Base-by-base conservation (phyloP, 2,329 filamentous ascomycete species). In the Claviceps lovelessii region DNA sequence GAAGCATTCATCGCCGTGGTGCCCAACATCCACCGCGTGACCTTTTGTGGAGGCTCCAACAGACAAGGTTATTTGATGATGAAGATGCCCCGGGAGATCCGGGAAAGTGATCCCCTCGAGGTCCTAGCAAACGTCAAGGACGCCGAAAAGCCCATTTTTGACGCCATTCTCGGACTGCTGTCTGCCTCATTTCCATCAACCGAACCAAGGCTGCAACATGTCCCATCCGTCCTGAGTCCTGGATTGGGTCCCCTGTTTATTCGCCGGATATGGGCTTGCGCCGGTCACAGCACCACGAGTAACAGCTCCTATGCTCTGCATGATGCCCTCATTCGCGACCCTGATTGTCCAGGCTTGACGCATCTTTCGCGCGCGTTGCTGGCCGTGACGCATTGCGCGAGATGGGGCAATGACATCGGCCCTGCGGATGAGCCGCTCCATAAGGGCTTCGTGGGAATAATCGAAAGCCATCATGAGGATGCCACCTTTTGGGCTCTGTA, bases 41-140 rank as follows among this genome's bases (percentile, higher is more conserved):
- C 84, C 0, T 96, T 95, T 69, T 94, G 89, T 65, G 85, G 88
- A 61, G 88, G 90, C 23, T 90, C 90, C 8, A 90, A 95, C 58
- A 77, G 90, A 45, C 90, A 95, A 68, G 90, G 90, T 0, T 83
- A 83, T 47, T 72, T 95, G 44, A 89, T 88, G 70, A 81, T 86
- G 68, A 83, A 77, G 57, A 76, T 95, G 11, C 74, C 81, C 0
- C 60, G 68, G 0, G 65, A 74, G 0, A 68, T 85, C 17, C 80
- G 86, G 54, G 78, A 81, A 51, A 76, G 80, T 59, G 76, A 85
- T 61, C 88, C 90, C 0, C 71, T 95, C 2, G 61, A 67, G 8
- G 65, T 76, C 6, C 58, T 67, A 17, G 64, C 64, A 3, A 54
- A 62, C 47, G 57, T 65, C 8, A 57, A 57, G 5, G 46, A 57